Evolutionary conservation across 495 filamentous ascomycete genomes (phyloP), one percentile per base, ranked within the genome.

Genomic region (Lentithecium fluviatile): DNA sequence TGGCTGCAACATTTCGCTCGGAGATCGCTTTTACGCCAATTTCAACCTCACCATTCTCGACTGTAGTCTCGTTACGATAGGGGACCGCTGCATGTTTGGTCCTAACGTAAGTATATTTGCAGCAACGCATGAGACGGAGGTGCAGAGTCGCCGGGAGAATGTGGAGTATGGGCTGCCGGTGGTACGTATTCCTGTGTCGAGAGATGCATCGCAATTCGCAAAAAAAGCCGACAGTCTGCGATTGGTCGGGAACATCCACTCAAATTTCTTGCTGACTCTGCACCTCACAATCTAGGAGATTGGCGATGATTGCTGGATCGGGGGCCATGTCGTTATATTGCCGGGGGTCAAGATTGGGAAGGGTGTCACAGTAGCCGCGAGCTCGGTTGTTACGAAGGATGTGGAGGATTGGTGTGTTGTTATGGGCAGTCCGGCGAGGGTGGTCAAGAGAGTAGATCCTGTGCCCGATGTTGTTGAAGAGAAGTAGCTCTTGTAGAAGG

Each of bases 1-100:
- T 68, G 93, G 93, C 5, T 96, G 95, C 70, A 96, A 97, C 68
- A 88, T 97, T 63, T 81, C 82, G 25, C 85, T 97, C 60, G 93
- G 89, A 19, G 87, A 91, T 64, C 86, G 95, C 70, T 89, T 93
- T 7, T 82, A 87, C 64, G 90, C 97, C 56, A 89, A 88, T 13
- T 83, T 88, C 48, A 91, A 91, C 65, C 96, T 93, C 67, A 82
- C 87, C 11, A 89, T 97, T 69, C 82, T 91, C 51, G 93, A 97
- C 67, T 85, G 89, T 25, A 83, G 83, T 58, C 70, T 76, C 43
- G 82, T 89, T 57, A 84, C 76, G 20, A 90, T 97, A 63, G 92
- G 94, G 2, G 85, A 87, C 58, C 84, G 89, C 17, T 89, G 86
- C 72, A 87, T 87, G 58, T 80, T 97, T 67, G 90, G 91, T 20